These are phyloP conservation scores for Trichophyton simii DNA, from an alignment of 2,329 filamentous ascomycete species.

Conservation along the genomic window DNA sequence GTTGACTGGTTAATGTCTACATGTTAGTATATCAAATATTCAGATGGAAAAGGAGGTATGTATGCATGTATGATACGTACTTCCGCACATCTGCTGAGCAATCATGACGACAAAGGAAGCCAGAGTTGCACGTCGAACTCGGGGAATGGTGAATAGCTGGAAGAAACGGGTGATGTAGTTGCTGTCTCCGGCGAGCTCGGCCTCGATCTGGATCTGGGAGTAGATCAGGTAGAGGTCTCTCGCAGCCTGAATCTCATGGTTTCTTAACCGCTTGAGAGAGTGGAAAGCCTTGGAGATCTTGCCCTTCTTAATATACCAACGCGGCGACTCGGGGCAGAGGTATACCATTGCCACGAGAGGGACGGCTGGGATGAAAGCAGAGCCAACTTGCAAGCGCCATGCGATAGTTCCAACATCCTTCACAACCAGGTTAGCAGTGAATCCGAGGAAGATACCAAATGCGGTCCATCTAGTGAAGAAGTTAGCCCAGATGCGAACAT, in stretches of 20 bases:
- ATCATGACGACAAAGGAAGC: conserved; percentile 74
- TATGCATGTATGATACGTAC: background rate
- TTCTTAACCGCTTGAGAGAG: conserved; percentile 46
- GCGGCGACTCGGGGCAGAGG: conserved; percentile 52
- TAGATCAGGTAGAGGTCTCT: conserved; percentile 52
- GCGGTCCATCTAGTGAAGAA: conserved; percentile 37
- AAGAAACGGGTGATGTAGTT: conserved; percentile 51
- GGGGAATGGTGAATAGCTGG: conserved; percentile 39
- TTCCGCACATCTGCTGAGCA: conserved; percentile 58
- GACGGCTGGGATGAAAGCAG: conserved; percentile 53
- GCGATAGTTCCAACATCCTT: conserved; percentile 45
- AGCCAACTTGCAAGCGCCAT: conserved; percentile 53
- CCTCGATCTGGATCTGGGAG: conserved; percentile 39
- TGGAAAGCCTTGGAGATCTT: conserved; percentile 49
- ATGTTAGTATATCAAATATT: conserved; percentile 15
- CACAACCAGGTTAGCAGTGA: conserved; percentile 52
- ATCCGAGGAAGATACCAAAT: conserved; percentile 55
- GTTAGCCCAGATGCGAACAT: conserved; percentile 16
- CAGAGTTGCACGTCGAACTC: conserved; percentile 49
- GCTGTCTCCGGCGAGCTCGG: conserved; percentile 30
- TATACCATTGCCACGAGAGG: conserved; percentile 47
- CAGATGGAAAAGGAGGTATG: conserved; percentile 13
- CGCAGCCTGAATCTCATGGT: conserved; percentile 47
- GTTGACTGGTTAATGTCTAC: conserved; percentile 37
- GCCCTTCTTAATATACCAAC: conserved; percentile 57